Evolutionary conservation across 2,329 filamentous ascomycete species (phyloP), one percentile per base, ranked within the genome.

Genomic region (Aspergillus transmontanensis): DNA sequence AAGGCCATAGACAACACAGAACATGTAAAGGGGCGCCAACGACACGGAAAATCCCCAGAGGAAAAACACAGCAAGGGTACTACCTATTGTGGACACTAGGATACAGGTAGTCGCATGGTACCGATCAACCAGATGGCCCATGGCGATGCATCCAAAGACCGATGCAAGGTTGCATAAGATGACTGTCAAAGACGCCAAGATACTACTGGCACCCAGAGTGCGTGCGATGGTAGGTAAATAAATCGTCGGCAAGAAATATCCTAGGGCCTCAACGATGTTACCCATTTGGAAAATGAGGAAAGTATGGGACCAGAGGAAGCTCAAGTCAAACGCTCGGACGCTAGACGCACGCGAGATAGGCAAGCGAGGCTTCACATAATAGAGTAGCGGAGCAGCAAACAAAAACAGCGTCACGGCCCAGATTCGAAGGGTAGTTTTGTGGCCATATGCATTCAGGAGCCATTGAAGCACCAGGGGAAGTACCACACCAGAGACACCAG

Each of bases 211-310:
- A 11, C 71, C 71, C 6, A 79, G 55, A 7, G 64, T 68, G 2
- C 71, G 66, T 2, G 78, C 78, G 63, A 79, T 79, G 0, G 76
- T 75, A 1, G 78, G 79, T 1, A 81, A 41, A 78, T 76, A 72
- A 66, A 80, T 69, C 2, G 73, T 72, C 0, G 78, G 77, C 11
- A 79, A 72, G 67, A 79, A 79, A 46, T 73, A 79, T 0, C 76
- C 78, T 9, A 79, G 66, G 0, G 76, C 75, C 61, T 76, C 68
- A 30, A 78, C 39, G 32, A 75, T 79, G 14, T 80, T 82, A 2
- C 79, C 76, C 1, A 83, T 69, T 16, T 82, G 79, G 76, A 83
- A 84, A n/a, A 85, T 74, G 14, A 83, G 68, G 64, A 82, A 81
- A 53, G 79, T 68, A 64, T 77, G 48, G 6, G 65, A 64, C 43